Conservation (phyloP, 495 filamentous ascomycete genomes). For the Neohortaea acidophila region DNA sequence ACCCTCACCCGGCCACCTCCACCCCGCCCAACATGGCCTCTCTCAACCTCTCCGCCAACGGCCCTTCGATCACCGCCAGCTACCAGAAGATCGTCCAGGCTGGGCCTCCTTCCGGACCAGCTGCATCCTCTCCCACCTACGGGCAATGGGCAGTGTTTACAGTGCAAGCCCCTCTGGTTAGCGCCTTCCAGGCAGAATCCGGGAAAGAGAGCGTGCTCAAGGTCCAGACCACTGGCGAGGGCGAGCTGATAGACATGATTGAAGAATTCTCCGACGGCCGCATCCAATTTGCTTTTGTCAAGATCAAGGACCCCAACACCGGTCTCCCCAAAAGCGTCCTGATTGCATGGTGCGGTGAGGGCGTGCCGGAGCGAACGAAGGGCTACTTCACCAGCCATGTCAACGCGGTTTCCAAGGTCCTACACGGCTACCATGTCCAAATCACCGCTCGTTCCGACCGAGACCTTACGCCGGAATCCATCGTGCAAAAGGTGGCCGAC, state of each 20-base stretch:
- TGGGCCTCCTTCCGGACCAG: conserved; percentile 45
- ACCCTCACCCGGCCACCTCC: no score
- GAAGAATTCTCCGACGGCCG: conserved; percentile 96
- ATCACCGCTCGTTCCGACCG: conserved; percentile 82
- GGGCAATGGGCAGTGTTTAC: conserved; percentile 84
- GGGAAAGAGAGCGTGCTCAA: conserved; percentile 90
- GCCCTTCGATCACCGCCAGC: conserved; percentile 79
- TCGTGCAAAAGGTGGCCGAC: conserved; percentile 88
- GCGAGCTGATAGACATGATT: conserved; percentile 83
- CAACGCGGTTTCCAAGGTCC: conserved; percentile 69
- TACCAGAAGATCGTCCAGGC: conserved; percentile 79
- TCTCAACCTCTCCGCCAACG: conserved; percentile 80
- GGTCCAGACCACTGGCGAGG: conserved; percentile 84
- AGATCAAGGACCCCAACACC: conserved; percentile 89
- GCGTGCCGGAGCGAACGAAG: conserved; percentile 94
- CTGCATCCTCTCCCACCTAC: conserved; percentile 52
- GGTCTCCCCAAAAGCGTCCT: conserved; percentile 81
- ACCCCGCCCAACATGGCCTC: conserved; percentile 56
- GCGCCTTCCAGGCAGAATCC: conserved; percentile 71
- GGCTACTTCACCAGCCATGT: conserved; percentile 95
- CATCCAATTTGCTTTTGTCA: conserved; percentile 92
- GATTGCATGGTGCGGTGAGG: conserved; percentile 94
- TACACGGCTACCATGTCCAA: conserved; percentile 96
- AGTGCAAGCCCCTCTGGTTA: conserved; percentile 77
- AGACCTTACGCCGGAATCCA: conserved; percentile 72